Base-by-base conservation (phyloP, 768 basidiomycete species). In the Mycena floridula region DNA sequence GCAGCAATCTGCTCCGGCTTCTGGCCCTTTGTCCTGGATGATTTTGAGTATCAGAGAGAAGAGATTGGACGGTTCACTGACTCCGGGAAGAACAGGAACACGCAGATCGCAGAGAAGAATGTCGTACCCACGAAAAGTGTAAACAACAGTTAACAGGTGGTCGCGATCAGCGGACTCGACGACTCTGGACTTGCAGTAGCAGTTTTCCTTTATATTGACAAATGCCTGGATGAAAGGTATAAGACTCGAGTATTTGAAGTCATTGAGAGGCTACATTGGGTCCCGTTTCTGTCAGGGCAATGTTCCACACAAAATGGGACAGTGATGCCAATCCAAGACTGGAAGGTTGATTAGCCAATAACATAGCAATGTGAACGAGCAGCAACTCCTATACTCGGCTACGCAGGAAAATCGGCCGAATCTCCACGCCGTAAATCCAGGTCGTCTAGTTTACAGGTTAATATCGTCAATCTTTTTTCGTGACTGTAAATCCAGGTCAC, bases 261-360 rank as follows among this genome's bases (percentile, higher is more conserved):
- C 11, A 11, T n/a, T 11, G 11, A 32, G 28, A n/a, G 28, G 28
- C 11, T n/a, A n/a, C 44, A 28, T 38, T 45, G n/a, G 44, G 44
- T 21, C 44, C 44, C 3, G 44, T 38, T 37, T 45, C 44, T 12
- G 44, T 45, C 24, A 45, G 25, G 9, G 44, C 44, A 20, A 45
- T 45, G 37, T 45, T 45, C 37, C 36, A 45, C 15, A 45, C 37
- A 20, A 45, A 45, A 16, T 45, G 44, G 12, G 44, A 45, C 2
- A 37, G 25, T 25, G 44, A 38, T 18, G 44, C 44, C 1, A 45
- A n/a, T 9, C 44, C 44, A 23, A 38, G 38, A 22, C 44, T 45
- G 22, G n/a, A n/a, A n/a, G n/a, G n/a, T n/a, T n/a, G n/a, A n/a
- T n/a, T n/a, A n/a, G n/a, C n/a, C n/a, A n/a, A n/a, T n/a, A n/a